Percentiles rank a stretch among this genome's conserved stretches.
phyloP scores from a whole-genome alignment of 345 rosid genomes.

The Hibiscus mutabilis region DNA sequence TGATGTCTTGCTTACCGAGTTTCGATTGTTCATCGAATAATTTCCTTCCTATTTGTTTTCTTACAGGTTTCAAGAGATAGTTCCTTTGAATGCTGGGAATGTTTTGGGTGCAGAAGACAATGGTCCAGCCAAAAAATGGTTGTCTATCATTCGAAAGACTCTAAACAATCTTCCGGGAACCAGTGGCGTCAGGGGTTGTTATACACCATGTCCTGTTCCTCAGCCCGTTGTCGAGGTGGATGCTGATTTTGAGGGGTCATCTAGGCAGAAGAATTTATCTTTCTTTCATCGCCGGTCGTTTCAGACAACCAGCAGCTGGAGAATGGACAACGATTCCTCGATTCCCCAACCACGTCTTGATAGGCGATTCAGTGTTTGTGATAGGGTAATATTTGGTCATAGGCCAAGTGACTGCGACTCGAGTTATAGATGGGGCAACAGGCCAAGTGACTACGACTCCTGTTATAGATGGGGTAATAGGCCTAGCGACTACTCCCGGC shows the following conservation, averaged over 20 bases:
- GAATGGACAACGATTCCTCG: conserved; percentile 69
- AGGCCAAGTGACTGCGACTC: conserved; percentile 36
- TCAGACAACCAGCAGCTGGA: conserved; percentile 84
- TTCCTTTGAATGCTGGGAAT: conserved; percentile 95
- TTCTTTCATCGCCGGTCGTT: conserved; percentile 87
- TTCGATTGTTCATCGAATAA: conserved; percentile 5
- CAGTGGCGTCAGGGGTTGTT: conserved; percentile 58
- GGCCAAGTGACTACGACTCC: conserved; percentile 26
- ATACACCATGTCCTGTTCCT: conserved; percentile 88
- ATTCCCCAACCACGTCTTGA: conserved; percentile 63
- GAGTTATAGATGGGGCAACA: conserved; percentile 13
- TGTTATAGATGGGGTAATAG: conserved; percentile 27
- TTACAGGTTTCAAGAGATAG: conserved; percentile 93
- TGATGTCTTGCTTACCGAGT: conserved; percentile 8
- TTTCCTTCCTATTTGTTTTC: not conserved
- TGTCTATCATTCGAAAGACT: conserved; percentile 67
- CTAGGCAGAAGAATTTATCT: conserved; percentile 69
- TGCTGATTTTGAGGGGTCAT: conserved; percentile 95
- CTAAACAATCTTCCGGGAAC: conserved; percentile 88
- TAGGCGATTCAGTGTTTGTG: conserved; percentile 87
- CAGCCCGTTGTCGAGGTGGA: conserved; percentile 81
- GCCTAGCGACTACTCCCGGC: conserved; percentile 73
- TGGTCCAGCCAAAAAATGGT: conserved; percentile 97
- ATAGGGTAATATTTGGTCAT: conserved; percentile 72
- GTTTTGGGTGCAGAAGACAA: conserved; percentile 97